phyloP scores from a whole-genome alignment of 306 rosid species.

The Fagus crenata region DNA sequence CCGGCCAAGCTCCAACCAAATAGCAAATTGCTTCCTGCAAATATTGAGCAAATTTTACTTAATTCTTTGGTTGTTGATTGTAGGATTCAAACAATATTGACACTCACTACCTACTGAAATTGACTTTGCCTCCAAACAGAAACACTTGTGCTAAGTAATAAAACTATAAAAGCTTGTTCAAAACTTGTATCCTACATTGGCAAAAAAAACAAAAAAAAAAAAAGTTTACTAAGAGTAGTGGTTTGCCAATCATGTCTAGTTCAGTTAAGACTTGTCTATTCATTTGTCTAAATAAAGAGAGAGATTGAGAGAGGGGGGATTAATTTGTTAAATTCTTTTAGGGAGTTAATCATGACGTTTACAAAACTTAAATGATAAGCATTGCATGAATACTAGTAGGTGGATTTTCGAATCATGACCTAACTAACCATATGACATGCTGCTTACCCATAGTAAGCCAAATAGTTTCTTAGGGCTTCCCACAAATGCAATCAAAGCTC shows the following conservation, averaged over 20 bases:
- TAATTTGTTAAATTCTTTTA: conserved; percentile 39
- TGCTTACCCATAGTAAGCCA: conserved; percentile 45
- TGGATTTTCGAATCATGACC: conserved; percentile 57
- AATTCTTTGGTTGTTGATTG: not conserved
- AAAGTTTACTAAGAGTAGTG: not conserved
- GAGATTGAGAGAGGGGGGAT: not conserved
- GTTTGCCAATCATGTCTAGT: conserved; percentile 35
- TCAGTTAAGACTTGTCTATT: conserved; percentile 40
- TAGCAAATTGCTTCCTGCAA: not conserved
- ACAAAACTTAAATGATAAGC: conserved; percentile 62
- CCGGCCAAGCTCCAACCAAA: not conserved
- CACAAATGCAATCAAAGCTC: conserved; percentile 20
- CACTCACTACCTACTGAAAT: not conserved
- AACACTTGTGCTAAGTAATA: not conserved
- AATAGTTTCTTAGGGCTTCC: not conserved
- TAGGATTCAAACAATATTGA: not conserved
- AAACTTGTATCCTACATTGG: no score
- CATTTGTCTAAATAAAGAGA: conserved; percentile 19
- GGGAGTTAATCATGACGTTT: conserved; percentile 27
- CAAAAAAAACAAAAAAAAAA: no score
- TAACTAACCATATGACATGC: conserved; percentile 63
- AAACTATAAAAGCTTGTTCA: not conserved
- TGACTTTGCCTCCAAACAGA: not conserved
- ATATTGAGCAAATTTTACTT: not conserved
- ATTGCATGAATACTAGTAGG: conserved; percentile 32